These are phyloP conservation scores for Cladorrhinum sp. DNA, from an alignment of 2,329 filamentous ascomycete species.

Conservation along the genomic window DNA sequence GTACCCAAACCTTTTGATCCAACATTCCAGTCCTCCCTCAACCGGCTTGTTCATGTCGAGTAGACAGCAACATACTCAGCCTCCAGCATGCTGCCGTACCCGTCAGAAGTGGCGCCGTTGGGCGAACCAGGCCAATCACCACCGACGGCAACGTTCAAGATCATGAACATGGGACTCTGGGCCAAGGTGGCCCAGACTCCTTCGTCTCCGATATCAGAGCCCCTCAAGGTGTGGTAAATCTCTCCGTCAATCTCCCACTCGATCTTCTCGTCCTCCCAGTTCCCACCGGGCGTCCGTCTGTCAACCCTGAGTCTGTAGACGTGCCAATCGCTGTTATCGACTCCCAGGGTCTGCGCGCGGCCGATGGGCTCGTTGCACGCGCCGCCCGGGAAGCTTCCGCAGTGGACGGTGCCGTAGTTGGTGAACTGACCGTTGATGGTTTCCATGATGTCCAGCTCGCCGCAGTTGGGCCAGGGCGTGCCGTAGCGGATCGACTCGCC, in stretches of 20 bases:
- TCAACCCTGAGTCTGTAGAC: slow-evolving; percentile 48
- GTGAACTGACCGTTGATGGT: slow-evolving; percentile 44
- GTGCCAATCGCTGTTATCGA: slow-evolving; percentile 49
- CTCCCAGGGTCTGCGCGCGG: slow-evolving; percentile 33
- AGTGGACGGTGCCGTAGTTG: slow-evolving; percentile 49
- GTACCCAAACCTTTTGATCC: background rate
- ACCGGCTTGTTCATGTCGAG: slow-evolving; percentile 2
- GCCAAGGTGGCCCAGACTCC: slow-evolving; percentile 41
- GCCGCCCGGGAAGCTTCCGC: slow-evolving; percentile 41
- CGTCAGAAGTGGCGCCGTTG: slow-evolving; percentile 28
- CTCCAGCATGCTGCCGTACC: slow-evolving; percentile 33
- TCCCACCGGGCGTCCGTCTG: slow-evolving; percentile 31
- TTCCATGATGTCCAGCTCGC: slow-evolving; percentile 52
- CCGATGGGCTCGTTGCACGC: slow-evolving; percentile 48
- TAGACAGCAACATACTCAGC: slow-evolving; percentile 32
- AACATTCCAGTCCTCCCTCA: background rate
- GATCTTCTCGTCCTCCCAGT: slow-evolving; percentile 47
- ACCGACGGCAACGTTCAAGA: slow-evolving; percentile 33
- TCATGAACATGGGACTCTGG: slow-evolving; percentile 28
- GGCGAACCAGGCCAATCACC: slow-evolving; percentile 32
- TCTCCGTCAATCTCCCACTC: slow-evolving; percentile 47
- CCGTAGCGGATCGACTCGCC: slow-evolving; percentile 46
- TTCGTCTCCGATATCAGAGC: slow-evolving; percentile 39
- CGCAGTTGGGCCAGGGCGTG: slow-evolving; percentile 46
- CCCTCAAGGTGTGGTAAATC: slow-evolving; percentile 43